Base-by-base conservation (phyloP, 495 filamentous ascomycete genomes). In the Zalerion maritima region DNA sequence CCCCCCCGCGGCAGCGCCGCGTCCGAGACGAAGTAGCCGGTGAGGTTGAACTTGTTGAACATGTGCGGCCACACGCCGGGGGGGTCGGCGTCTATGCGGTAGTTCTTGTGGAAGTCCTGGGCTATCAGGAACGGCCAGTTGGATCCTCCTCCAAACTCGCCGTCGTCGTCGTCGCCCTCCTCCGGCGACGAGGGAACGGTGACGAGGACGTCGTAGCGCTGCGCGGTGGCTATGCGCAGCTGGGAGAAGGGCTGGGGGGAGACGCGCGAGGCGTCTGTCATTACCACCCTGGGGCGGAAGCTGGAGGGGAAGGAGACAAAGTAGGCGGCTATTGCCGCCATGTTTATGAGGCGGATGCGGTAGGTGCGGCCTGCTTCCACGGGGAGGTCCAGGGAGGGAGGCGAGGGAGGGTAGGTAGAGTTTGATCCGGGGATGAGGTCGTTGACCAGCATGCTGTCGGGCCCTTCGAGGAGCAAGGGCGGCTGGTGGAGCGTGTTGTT, bases 281-380 rank as follows among this genome's bases (percentile, higher is more conserved):
- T 54, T 26, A 72, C 66, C 29, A 82, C 59, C 17, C 38, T 54
- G 28, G 76, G 62, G 29, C 61, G 69, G 35, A 77, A 71, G 6
- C 68, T 64, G 8, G 75, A 67, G 31, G 50, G 47, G 55, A 85
- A 71, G 44, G 74, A 69, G 38, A 84, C 50, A 41, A 77, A 60
- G 23, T 67, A 59, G 13, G 59, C 54, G 4, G 64, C 66, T 30
- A 81, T 67, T 2, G 75, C 75, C 0, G 64, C 67, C 24, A 81
- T 73, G 46, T 77, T 85, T 39, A 84, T 66, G 31, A 91, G 54
- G 3, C 75, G 73, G 29, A 92, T 46, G 18, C 83, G 59, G 40
- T 91, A 89, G 0, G 80, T 89, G 46, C 78, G 85, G 17, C 69
- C 68, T 2, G 80, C 60, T 31, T 72, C 40, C 1, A 87, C 67